Evolutionary conservation across 177 flowering plant genomes (phyloP).

Genomic region (Vitis hybrid): DNA sequence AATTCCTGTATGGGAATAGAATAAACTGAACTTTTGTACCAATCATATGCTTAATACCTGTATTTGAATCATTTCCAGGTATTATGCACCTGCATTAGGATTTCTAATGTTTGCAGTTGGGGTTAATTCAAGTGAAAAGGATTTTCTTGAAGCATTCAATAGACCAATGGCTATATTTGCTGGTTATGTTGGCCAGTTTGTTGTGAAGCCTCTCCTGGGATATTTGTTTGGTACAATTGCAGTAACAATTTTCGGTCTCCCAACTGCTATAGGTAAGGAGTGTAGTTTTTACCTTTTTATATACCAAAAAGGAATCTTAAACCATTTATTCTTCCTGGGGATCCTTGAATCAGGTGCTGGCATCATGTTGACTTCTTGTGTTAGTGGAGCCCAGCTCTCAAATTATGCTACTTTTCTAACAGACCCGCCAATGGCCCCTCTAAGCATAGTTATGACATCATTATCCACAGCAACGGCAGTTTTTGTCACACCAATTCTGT

Average conservation of each 20-base stretch:
- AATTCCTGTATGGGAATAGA: neutral
- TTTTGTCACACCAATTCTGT: constrained; percentile 75
- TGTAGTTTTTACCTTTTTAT: no score
- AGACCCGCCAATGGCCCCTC: constrained; percentile 84
- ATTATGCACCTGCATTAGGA: constrained; percentile 94
- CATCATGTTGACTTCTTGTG: constrained; percentile 91
- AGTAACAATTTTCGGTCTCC: constrained; percentile 64
- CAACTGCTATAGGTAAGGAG: constrained; percentile 68
- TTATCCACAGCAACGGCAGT: constrained; percentile 90
- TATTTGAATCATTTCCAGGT: constrained; percentile 46
- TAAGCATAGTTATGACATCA: constrained; percentile 97
- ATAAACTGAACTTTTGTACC: neutral
- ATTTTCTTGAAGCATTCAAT: constrained; percentile 83
- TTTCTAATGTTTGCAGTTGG: constrained; percentile 99
- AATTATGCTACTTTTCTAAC: constrained; percentile 94
- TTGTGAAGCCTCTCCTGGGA: constrained; percentile 82
- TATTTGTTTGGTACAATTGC: constrained; percentile 71
- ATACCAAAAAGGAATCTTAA: no score
- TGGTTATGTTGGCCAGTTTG: constrained; percentile 84
- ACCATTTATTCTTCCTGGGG: neutral
- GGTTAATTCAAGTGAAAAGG: constrained; percentile 85
- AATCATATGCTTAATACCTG: neutral
- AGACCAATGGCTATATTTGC: constrained; percentile 74
- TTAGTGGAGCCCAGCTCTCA: constrained; percentile 98
- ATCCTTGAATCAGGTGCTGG: constrained; percentile 72